Base-by-base conservation (phyloP, 2,329 filamentous ascomycete species). In the Ceratocystis smalleyi region DNA sequence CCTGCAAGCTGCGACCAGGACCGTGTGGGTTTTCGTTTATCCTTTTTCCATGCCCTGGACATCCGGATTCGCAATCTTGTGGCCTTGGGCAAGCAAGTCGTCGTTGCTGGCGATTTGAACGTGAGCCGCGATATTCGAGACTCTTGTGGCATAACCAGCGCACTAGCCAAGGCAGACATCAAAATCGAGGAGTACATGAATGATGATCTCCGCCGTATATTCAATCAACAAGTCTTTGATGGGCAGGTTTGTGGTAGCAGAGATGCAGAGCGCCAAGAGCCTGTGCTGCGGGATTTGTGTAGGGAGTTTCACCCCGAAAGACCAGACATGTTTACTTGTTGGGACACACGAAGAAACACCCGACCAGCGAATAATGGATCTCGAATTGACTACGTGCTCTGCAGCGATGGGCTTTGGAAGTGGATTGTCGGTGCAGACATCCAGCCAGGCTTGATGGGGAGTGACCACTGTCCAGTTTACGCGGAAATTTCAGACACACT, bases 401-500 rank as follows among this genome's bases (percentile, higher is more conserved):
- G 90, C 72, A 94, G 85, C 68, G 78, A 86, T 49, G 81, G 82
- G 43, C 88, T 96, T 77, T 88, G 85, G 70, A 76, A 81, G 62
- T 96, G 91, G 90, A 88, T 96, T 70, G 78, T 77, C 30, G 83
- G 85, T 54, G 83, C 89, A 5, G 85, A 96, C 70, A 97, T 97
- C 40, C 94, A 97, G 72, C 90, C 96, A 74, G 91, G 91, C 0
- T 76, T 97, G 24, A 87, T 95, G 81, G 94, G 94, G 0, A 97
- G 92, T 1, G 94, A 99, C 71, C 94, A 99, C 73, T 99, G 94
- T 70, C 94, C 94, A 0, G 92, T 97, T 0, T 97, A 87, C 72
- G 90, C 86, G 0, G 79, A 81, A 1, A 77, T 95, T 27, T 83
- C 19, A n/a, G 62, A 85, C 19, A 83, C 91, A 43, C 76, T 71